A percentile compares a stretch with the other conserved stretches of the same genome.
phyloP scores from a whole-genome alignment of 176 grass and related monocot genomes.

The Oropetium thomaeum region DNA sequence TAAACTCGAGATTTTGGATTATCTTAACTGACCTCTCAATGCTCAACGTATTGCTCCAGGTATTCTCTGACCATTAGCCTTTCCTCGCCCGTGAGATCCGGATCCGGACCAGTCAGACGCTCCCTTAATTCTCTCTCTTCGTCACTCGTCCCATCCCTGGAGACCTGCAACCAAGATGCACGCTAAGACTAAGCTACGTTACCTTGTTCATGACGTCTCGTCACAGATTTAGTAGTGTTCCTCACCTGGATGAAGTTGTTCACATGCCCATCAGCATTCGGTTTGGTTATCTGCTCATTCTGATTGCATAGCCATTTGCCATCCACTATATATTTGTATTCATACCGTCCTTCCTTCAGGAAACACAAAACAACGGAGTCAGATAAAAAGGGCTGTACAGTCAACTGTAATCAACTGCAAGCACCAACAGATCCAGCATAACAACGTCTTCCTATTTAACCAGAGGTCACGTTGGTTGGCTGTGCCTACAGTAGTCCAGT shows the following conservation, averaged over 20 bases:
- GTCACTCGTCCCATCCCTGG: conserved; percentile 34
- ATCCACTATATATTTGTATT: conserved; percentile 95
- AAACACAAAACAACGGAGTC: conserved; percentile 28
- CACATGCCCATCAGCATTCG: conserved; percentile 75
- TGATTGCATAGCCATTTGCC: conserved; percentile 72
- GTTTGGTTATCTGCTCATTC: conserved; percentile 52
- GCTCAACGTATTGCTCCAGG: conserved; percentile 45
- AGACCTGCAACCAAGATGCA: conserved; percentile 41
- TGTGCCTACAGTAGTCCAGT: neutral
- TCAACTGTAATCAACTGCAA: neutral
- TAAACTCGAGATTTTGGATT: neutral
- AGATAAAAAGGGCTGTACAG: conserved; percentile 28
- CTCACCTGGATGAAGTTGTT: conserved; percentile 94
- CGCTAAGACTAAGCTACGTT: neutral
- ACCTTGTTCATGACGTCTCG: neutral
- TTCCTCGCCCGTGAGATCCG: conserved; percentile 60
- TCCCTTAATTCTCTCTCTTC: conserved; percentile 52
- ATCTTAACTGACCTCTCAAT: conserved; percentile 27
- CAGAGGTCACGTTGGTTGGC: neutral
- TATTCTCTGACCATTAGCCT: conserved; percentile 75
- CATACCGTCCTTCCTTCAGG: conserved; percentile 76
- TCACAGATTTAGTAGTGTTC: neutral
- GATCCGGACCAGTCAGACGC: conserved; percentile 54
- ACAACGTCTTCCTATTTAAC: neutral
- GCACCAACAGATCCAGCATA: neutral